Base-by-base conservation (phyloP, 2,329 filamentous ascomycete species). In the Arthrobotrys pseudoclavata region DNA sequence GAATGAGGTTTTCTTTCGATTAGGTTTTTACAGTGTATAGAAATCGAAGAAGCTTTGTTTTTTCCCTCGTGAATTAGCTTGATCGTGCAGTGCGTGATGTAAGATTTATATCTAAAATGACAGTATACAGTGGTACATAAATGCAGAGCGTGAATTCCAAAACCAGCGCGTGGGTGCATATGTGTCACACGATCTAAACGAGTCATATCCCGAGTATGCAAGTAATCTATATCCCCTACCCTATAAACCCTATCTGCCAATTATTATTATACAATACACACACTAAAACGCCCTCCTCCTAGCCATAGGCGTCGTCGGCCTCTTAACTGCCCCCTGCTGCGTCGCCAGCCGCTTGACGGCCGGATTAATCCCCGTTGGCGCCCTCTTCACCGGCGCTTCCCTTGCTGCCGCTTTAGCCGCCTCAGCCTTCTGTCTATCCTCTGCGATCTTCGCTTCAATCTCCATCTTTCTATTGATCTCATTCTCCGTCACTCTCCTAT, bases 401-500 rank as follows among this genome's bases (percentile, higher is more conserved):
- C 74, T 68, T 34, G 76, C 84, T 75, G 86, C 83, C 79, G 86
- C 86, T 52, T 77, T 77, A 18, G 74, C 74, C 78, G 88, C 86
- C 80, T 91, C 88, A 79, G 92, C 90, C 20, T 86, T 85, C 71
- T 89, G 88, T 83, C 93, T 93, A 83, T 97, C 94, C 79, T 91
- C 90, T 0, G 91, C 93, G 92, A 97, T 97, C 84, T 97, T 89
- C 2, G 91, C 87, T 85, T 97, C 94, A 79, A 97, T 94, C 84
- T 97, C 94, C 88, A 97, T 94, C 84, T 92, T 94, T 63, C 90
- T 87, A 83, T 97, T 97, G 83, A 97, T 97, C 83, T 97, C 95
- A 15, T 90, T 91, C 85, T 98, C 95, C 0, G 91, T 95, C 57
- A 97, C 89, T 67, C 92, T 89, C 84, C 94, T 95, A 82, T 97